These are phyloP conservation scores for Yarrowia porcina DNA, from an alignment of 805 yeast species.

Conservation along the genomic window DNA sequence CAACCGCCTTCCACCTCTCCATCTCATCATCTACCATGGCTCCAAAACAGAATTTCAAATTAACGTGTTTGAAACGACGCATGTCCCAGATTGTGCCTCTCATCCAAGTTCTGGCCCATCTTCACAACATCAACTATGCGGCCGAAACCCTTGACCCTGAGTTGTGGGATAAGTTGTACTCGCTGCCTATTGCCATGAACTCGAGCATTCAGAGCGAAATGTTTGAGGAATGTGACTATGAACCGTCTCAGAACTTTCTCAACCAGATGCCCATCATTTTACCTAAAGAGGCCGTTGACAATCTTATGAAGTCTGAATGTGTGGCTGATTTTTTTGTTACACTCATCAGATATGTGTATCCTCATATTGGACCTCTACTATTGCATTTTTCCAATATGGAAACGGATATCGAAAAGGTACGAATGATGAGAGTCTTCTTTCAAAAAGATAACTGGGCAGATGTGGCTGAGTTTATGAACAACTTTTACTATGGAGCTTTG, in stretches of 20 bases:
- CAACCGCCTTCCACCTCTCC: too few species aligned
- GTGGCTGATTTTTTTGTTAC: slow-evolving; percentile 19
- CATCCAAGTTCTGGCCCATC: slow-evolving; percentile 4
- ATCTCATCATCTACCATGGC: too few species aligned
- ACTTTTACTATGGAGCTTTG: slow-evolving; percentile 15
- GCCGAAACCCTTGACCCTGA: slow-evolving; percentile 1
- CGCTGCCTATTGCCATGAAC: slow-evolving; percentile 13
- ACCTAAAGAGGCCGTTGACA: background rate
- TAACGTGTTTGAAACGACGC: background rate
- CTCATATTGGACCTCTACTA: background rate
- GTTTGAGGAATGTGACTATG: slow-evolving; percentile 20
- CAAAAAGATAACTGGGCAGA: slow-evolving; percentile 14
- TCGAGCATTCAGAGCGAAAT: slow-evolving; percentile 10
- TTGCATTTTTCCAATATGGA: slow-evolving; percentile 13
- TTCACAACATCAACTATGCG: slow-evolving; percentile 22
- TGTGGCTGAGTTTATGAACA: slow-evolving; percentile 1
- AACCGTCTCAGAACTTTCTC: background rate
- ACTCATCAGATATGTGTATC: slow-evolving; percentile 8
- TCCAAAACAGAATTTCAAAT: too few species aligned
- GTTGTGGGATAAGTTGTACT: slow-evolving; percentile 13
- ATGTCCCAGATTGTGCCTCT: slow-evolving; percentile 13
- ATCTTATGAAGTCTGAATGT: background rate
- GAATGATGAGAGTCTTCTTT: background rate
- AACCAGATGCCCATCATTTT: slow-evolving; percentile 9
- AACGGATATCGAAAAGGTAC: background rate